Percentiles rank a stretch among this genome's conserved stretches.
Conservation (phyloP, 345 rosid genomes). For the Sisymbrium altissimum region DNA sequence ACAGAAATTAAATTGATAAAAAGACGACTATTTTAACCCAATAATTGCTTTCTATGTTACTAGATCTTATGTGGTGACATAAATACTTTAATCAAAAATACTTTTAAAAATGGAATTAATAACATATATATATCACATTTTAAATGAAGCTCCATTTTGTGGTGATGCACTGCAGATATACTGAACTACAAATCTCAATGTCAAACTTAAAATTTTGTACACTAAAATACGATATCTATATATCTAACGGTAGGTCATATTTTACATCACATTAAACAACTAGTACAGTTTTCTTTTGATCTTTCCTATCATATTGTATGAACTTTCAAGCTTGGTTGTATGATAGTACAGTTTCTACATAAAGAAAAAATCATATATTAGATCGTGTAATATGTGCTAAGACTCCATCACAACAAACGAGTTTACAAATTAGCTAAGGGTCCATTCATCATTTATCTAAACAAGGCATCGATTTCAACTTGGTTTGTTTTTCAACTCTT, state of each 20-base stretch:
- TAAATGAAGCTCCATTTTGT: neutral
- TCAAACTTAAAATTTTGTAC: constrained; percentile 2
- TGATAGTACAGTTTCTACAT: constrained; percentile 17
- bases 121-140: neutral
- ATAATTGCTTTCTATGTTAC: neutral
- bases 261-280: constrained; percentile 11
- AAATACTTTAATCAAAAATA: neutral
- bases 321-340: neutral
- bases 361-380: neutral
- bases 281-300: neutral
- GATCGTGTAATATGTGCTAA: constrained; percentile 12
- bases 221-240: constrained; percentile 14
- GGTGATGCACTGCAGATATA: neutral
- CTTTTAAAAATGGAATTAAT: neutral
- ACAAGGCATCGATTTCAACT: constrained; percentile 18
- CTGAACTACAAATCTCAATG: neutral
- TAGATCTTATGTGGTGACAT: neutral
- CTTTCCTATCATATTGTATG: constrained; percentile 14
- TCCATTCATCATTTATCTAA: constrained; percentile 24
- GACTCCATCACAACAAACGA: constrained; percentile 6
- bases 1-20: too few species aligned
- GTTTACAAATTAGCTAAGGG: neutral
- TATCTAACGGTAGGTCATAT: constrained; percentile 17
- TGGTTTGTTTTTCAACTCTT: constrained; percentile 21
- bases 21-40: too few species aligned